Base-by-base conservation (phyloP, 2,329 filamentous ascomycete genomes). In the Emericellopsis cladophorae region DNA sequence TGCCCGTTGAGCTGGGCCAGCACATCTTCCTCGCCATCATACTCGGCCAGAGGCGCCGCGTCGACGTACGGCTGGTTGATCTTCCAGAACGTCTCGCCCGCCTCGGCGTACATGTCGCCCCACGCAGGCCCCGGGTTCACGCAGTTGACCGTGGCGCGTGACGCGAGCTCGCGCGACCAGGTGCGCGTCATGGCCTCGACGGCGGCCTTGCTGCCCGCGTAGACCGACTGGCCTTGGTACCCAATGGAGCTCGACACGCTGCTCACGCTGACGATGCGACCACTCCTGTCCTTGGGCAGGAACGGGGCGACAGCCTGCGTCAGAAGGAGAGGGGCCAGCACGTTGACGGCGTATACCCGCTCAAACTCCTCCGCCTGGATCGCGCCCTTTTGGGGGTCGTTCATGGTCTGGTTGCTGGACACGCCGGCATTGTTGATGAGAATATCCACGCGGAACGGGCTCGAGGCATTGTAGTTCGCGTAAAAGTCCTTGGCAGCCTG, bases 391-490 rank as follows among this genome's bases (percentile, higher is more conserved):
- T 76, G 58, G 7, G 56, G 43, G 23, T 83, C 73, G 39, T 75
- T 70, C 21, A 84, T 62, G 22, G 65, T 57, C 49, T 80, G 74
- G 61, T 92, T 90, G 32, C 74, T 64, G 26, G 75, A 66, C 7
- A 79, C 65, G 41, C 85, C 88, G 24, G 88, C 87, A 58, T 93
- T 94, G 72, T 94, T 93, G 66, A 94, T 67, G 40, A 94, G 66
- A 45, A 94, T 85, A 61, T 93, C 85, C 53, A 94, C 72, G 52
- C 54, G 53, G 44, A 61, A 55, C 7, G n/a, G 48, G 24, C 11
- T 18, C 40, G 11, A 42, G 24, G 7, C 16, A 34, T 23, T 40
- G 41, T 42, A 42, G 11, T 31, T 33, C 10, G 34, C 23, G 40
- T 34, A 42, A 26, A 42, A 34, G 21, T 18, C 31, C 26, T 41